Evolutionary conservation across 2,329 filamentous ascomycete species (phyloP), one percentile per base, ranked within the genome.

Genomic region (Colletotrichum sp.): DNA sequence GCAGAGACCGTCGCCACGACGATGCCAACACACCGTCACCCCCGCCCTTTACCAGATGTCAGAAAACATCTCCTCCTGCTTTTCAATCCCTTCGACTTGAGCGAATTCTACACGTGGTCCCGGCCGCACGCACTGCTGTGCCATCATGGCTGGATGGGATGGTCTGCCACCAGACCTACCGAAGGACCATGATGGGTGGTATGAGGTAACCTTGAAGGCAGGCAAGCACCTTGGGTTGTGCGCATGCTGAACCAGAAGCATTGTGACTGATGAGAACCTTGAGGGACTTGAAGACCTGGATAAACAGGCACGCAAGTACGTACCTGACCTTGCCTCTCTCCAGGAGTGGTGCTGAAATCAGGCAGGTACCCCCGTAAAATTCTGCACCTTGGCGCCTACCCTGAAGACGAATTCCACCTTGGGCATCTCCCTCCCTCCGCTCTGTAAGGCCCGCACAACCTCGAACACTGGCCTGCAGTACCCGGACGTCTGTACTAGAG

Each of bases 261-360:
- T 44, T 18, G 36, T 44, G 36, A 44, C 36, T 3, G 0, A 18
- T 44, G 36, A 44, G 16, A 44, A 44, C 36, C 36, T 44, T 18
- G 36, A 18, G 15, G 36, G 16, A 44, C 8, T 44, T 18, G 39
- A 44, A 44, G 18, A 44, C 39, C 39, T 0, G 16, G 8, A n/a
- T n/a, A 0, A 10, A 5, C 18, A n/a, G 39, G 0, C 39, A 49
- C 18, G 39, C 0, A n/a, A 6, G 18, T 49, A 10, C 9, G 18
- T 49, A n/a, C 18, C 39, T 49, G 39, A n/a, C 39, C 39, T 9
- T 49, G 39, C 39, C 18, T 10, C 9, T 49, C 39, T 0, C 39
- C 18, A 10, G 8, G 39, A 44, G 39, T 39, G 39, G 5, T 44
- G 39, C 39, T n/a, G 39, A 44, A n/a, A 44, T 44, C 18, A 44